Percentiles rank a stretch among this genome's conserved stretches.
Evolutionary conservation across 441 rosid species (phyloP).

Genomic region (Populus hybrid): DNA sequence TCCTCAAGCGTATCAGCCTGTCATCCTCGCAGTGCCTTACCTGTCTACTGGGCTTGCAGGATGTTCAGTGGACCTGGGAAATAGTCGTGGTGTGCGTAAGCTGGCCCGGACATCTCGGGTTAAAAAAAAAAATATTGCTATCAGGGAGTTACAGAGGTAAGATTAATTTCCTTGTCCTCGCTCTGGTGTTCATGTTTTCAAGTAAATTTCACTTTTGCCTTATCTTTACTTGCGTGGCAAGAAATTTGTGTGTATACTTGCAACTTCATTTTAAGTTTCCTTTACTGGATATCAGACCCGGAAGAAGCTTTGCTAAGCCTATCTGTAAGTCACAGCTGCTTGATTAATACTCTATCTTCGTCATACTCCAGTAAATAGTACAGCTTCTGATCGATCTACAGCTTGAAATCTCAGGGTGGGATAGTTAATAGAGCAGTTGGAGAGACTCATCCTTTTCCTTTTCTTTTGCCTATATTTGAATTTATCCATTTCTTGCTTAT

Average conservation of each 20-base stretch:
- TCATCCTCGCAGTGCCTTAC: too few species aligned
- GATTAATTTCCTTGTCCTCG: constrained; percentile 7
- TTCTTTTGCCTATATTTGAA: neutral
- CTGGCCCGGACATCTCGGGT: too few species aligned
- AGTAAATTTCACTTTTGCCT: neutral
- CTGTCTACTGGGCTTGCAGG: too few species aligned
- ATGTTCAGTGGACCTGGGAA: too few species aligned
- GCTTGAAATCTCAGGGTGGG: constrained; percentile 55
- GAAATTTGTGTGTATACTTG: constrained; percentile 5
- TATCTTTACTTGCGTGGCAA: neutral
- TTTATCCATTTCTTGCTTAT: neutral
- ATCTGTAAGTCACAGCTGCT: constrained; percentile 50
- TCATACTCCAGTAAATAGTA: constrained; percentile 10
- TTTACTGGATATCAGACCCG: constrained; percentile 49
- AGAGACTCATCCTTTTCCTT: constrained; percentile 68
- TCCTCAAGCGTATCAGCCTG: too few species aligned
- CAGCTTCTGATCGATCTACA: constrained; percentile 23
- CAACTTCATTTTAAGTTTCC: constrained; percentile 7
- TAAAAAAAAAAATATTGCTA: constrained; percentile 19
- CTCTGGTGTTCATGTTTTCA: constrained; percentile 4
- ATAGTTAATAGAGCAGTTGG: constrained; percentile 80
- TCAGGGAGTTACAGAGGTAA: constrained; percentile 70
- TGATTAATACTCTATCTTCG: constrained; percentile 8
- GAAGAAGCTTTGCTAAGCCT: constrained; percentile 62
- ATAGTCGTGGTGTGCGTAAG: too few species aligned